These are phyloP conservation scores for Harringtonia aguacate DNA, from an alignment of 2,329 filamentous ascomycete genomes.

Conservation along the genomic window DNA sequence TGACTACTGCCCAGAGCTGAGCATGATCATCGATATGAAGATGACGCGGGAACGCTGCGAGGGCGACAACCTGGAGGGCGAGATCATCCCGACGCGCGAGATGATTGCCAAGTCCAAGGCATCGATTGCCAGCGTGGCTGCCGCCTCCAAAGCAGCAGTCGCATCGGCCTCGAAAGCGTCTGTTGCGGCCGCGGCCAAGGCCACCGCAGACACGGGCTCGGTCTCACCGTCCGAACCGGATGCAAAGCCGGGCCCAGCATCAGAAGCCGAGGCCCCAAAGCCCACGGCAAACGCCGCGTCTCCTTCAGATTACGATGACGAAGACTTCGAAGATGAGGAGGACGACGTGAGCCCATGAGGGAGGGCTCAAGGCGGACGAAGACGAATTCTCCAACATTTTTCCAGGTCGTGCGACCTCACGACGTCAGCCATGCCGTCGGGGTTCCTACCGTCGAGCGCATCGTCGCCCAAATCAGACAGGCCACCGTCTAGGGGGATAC, in stretches of 20 bases:
- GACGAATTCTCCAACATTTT: no score
- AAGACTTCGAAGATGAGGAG: background rate
- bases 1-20: slow-evolving; percentile 45
- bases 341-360: background rate
- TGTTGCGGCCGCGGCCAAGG: no score
- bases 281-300: background rate
- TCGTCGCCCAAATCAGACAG: no score
- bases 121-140: background rate
- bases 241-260: background rate
- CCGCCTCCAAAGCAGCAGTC: no score
- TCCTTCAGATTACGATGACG: background rate
- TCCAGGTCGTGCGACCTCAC: no score
- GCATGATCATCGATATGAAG: slow-evolving; percentile 46
- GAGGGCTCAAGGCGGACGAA: no score
- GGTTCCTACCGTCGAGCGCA: no score
- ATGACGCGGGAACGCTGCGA: slow-evolving; percentile 35
- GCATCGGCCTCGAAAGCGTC: background rate
- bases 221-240: no score
- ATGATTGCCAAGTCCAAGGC: background rate
- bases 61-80: slow-evolving; percentile 21
- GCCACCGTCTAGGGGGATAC: no score
- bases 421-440: no score
- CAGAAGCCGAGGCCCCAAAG: background rate
- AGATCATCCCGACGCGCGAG: slow-evolving; percentile 10
- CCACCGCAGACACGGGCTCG: no score